These are phyloP conservation scores for Luvunga scandens DNA, from an alignment of 345 rosid species.

Conservation along the genomic window DNA sequence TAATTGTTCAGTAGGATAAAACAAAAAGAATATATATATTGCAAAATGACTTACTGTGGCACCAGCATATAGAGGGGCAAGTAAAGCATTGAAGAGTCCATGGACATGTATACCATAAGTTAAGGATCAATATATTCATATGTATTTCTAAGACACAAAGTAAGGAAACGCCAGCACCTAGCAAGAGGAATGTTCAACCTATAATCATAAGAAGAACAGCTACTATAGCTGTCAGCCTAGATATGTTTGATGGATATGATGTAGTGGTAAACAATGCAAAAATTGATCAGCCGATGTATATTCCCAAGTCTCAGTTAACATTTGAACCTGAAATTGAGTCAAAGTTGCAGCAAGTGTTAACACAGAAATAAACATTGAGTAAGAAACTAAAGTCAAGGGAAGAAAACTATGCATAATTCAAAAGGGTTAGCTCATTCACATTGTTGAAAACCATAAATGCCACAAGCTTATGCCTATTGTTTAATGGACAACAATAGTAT, in stretches of 20 bases:
- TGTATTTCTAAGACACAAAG: background rate
- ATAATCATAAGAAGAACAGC: conserved; percentile 1
- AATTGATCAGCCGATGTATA: conserved; percentile 79
- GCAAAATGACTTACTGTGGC: conserved; percentile 51
- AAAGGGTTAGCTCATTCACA: background rate
- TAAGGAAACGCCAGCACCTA: conserved; percentile 14
- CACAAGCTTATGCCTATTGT: background rate
- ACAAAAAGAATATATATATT: background rate
- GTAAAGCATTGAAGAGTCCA: conserved; percentile 86
- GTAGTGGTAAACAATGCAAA: conserved; percentile 92
- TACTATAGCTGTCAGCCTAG: background rate
- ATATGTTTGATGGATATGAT: conserved; percentile 61
- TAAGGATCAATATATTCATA: conserved; percentile 36
- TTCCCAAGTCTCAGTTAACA: conserved; percentile 86
- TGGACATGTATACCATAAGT: conserved; percentile 68
- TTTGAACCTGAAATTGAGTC: conserved; percentile 62
- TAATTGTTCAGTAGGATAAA: background rate
- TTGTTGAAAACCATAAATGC: background rate
- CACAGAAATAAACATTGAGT: conserved; percentile 5
- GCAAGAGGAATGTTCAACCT: conserved; percentile 6
- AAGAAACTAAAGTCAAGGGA: conserved; percentile 6
- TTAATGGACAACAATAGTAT: background rate
- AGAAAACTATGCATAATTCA: background rate
- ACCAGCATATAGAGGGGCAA: conserved; percentile 85
- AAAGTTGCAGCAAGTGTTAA: conserved; percentile 13